Base-by-base conservation (phyloP, 345 rosid species). In the Dovyalis caffra region DNA sequence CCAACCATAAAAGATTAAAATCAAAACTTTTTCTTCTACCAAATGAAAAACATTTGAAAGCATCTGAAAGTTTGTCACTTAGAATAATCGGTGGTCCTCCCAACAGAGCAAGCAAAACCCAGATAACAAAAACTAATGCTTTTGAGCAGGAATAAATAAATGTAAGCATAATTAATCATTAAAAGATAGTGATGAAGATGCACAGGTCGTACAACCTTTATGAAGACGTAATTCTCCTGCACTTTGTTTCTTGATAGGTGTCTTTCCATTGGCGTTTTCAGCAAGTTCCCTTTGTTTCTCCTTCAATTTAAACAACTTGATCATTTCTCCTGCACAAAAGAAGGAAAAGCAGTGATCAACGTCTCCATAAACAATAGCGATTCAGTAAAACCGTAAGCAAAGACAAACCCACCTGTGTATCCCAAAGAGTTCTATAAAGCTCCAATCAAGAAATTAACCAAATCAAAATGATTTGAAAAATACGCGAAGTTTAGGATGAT, bases 191-290 rank as follows among this genome's bases (percentile, higher is more conserved):
- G 57, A 20, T 49, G 8, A 18, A 49, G 57, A 49, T 49, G 57
- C 57, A 49, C 6, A 49, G 8, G n/a, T 49, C 18, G 47, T 61
- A 45, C 61, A 66, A 93, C 98, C 97, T 90, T 87, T 94, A 73
- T 90, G 87, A 74, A 94, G 90, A 79, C 96, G 97, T 77, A 94
- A 85, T 75, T 94, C 98, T 6, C 97, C 94, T 66, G 97, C 93
- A 74, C 86, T 81, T 86, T 90, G 94, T 82, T 86, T 93, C 82
- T 86, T 92, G 15, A 79, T 72, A 35, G 92, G 86, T 69, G 80
- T 73, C 49, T 86, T 87, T 51, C 91, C 96, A 25, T 56, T 84
- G 68, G 90, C 88, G 80, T 84, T 89, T 69, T 84, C 88, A 77
- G 91, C 92, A 83, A 82, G 86, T 66, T 93, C 95, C 82, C 85